These are phyloP conservation scores for Psilocybe cyanescens DNA, from an alignment of 768 basidiomycete genomes.

Conservation along the genomic window DNA sequence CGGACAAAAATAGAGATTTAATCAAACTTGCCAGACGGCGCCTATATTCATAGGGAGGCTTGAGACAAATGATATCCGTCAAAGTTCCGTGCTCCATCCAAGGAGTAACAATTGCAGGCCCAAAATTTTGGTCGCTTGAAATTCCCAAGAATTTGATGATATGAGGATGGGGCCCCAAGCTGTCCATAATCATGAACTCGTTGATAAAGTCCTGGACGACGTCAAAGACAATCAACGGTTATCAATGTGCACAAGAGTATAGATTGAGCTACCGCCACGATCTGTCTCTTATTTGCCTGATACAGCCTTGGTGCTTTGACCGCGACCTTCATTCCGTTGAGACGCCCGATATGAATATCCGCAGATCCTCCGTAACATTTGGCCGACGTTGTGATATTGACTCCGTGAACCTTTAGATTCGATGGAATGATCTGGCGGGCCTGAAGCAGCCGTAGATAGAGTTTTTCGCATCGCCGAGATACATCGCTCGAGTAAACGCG, in stretches of 20 bases:
- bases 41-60: neutral
- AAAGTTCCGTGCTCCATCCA: conserved; percentile 35
- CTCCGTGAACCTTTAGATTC: neutral
- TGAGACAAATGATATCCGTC: conserved; percentile 15
- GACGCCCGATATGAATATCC: conserved; percentile 5
- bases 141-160: conserved; percentile 13
- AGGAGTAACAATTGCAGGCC: conserved; percentile 26
- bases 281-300: neutral
- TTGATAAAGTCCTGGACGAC: conserved; percentile 8
- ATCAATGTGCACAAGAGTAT: neutral
- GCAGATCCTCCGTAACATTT: conserved; percentile 9
- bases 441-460: neutral
- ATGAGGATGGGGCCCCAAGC: conserved; percentile 13
- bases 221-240: neutral
- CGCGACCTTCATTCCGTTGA: conserved; percentile 11
- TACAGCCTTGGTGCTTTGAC: conserved; percentile 13
- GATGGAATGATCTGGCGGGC: neutral
- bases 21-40: neutral
- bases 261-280: conserved; percentile 3
- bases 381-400: neutral
- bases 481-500: neutral
- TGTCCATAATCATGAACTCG: conserved; percentile 16
- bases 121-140: neutral
- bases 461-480: neutral
- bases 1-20: neutral